A percentile compares a stretch with the other conserved stretches of the same genome.
These are phyloP conservation scores for Pezicula carpinea DNA, from an alignment of 2,329 filamentous ascomycete species.

Conservation along the genomic window DNA sequence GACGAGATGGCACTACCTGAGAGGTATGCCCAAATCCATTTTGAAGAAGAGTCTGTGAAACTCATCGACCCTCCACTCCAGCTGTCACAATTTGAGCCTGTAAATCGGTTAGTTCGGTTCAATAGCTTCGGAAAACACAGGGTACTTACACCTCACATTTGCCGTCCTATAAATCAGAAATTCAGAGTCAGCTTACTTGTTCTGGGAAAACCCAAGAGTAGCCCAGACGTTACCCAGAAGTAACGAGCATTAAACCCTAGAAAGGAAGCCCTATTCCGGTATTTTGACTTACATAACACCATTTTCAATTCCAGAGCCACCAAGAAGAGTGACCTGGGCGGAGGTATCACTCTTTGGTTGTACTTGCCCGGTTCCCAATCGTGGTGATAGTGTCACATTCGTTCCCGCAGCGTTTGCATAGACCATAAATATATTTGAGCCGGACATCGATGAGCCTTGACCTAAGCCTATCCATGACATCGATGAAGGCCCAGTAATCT, in stretches of 20 bases:
- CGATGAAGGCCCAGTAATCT: slow-evolving; percentile 46
- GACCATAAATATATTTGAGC: slow-evolving; percentile 54
- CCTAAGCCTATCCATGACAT: slow-evolving; percentile 52
- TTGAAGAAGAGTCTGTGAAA: slow-evolving; percentile 36
- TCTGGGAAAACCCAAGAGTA: no score
- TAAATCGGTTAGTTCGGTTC: slow-evolving; percentile 9
- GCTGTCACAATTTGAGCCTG: slow-evolving; percentile 45
- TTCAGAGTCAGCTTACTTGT: no score
- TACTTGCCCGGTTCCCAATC: slow-evolving; percentile 38
- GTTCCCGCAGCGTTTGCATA: slow-evolving; percentile 46
- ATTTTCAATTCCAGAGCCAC: slow-evolving; percentile 46
- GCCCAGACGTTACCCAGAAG: no score
- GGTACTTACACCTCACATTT: slow-evolving; percentile 45
- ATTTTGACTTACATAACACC: no score
- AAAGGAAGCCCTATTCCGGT: no score
- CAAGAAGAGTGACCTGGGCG: slow-evolving; percentile 43
- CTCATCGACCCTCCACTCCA: slow-evolving; percentile 49
- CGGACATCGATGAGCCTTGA: slow-evolving; percentile 48
- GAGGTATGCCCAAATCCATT: slow-evolving; percentile 47
- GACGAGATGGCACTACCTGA: slow-evolving; percentile 42
- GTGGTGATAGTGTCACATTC: slow-evolving; percentile 54
- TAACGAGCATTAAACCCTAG: no score
- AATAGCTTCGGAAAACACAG: neutral
- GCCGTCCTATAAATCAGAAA: no score
- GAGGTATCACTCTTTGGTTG: slow-evolving; percentile 37